Conservation (phyloP, 345 rosid species). For the Mallotus nudiflorus region DNA sequence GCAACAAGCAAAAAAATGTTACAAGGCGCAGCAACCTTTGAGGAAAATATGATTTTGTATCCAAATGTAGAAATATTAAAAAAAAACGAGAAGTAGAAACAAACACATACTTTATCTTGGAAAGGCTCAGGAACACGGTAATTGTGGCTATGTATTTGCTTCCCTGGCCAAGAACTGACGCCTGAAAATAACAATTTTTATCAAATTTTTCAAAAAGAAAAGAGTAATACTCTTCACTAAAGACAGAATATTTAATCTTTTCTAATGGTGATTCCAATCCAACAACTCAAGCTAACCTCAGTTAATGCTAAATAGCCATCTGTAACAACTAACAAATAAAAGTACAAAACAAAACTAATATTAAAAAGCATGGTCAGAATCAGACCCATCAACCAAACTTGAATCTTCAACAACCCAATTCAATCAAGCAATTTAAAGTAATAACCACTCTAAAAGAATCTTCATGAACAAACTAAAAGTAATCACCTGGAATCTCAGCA, state of each 20-base stretch:
- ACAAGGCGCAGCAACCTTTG: not conserved
- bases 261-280: not conserved
- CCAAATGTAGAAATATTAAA: no score
- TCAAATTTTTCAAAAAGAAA: not conserved
- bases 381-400: no score
- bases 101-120: constrained; percentile 55
- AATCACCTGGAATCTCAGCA: constrained; percentile 60
- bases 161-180: constrained; percentile 74
- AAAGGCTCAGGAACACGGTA: constrained; percentile 67
- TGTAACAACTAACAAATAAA: no score
- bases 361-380: no score
- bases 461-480: no score
- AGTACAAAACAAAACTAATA: no score
- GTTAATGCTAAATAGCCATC: no score
- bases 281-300: no score
- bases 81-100: constrained; percentile 17
- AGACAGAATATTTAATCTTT: not conserved
- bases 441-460: not conserved
- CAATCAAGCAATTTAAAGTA: not conserved
- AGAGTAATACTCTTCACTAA: not conserved
- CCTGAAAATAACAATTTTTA: constrained; percentile 36
- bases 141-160: constrained; percentile 80
- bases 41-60: not conserved
- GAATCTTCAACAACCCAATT: not conserved
- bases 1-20: not conserved